These are phyloP conservation scores for Biscogniauxia mediterranea DNA, from an alignment of 2,329 filamentous ascomycete genomes.

Conservation along the genomic window DNA sequence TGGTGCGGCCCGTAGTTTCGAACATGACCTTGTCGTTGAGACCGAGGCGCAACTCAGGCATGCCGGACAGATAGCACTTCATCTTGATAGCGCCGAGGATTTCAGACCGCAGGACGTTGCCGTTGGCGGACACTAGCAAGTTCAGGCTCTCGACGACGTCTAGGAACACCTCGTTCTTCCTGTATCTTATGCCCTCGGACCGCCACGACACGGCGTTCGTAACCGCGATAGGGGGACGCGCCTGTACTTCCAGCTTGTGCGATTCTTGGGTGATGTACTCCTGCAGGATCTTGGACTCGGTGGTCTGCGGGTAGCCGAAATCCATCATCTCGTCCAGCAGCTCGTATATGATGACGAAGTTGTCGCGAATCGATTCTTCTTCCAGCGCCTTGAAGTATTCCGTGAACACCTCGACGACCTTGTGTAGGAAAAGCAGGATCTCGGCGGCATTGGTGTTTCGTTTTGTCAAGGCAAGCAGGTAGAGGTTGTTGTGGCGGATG, in stretches of 20 bases:
- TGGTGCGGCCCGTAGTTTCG: slow-evolving; percentile 91
- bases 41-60: slow-evolving; percentile 92
- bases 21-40: slow-evolving; percentile 99
- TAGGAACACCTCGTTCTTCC: slow-evolving; percentile 99
- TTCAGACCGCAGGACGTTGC: slow-evolving; percentile 93
- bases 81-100: slow-evolving; percentile 98
- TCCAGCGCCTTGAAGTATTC: slow-evolving; percentile 99
- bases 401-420: slow-evolving; percentile 97
- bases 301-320: slow-evolving; percentile 98
- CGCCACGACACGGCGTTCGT: slow-evolving; percentile 98
- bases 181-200: slow-evolving; percentile 95
- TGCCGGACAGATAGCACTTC: slow-evolving; percentile 98
- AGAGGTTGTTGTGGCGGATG: slow-evolving; percentile 98
- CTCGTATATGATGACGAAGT: slow-evolving; percentile 99
- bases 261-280: slow-evolving; percentile 99
- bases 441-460: slow-evolving; percentile 98
- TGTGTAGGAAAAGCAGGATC: slow-evolving; percentile 96
- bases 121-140: slow-evolving; percentile 87
- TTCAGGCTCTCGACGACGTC: slow-evolving; percentile 97
- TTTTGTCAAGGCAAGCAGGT: slow-evolving; percentile 95
- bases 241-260: slow-evolving; percentile 96
- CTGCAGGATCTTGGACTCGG: slow-evolving; percentile 96
- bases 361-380: slow-evolving; percentile 97
- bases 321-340: slow-evolving; percentile 99
- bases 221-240: slow-evolving; percentile 92